phyloP scores from a whole-genome alignment of 306 rosid species.

The Crotalaria pallida region DNA sequence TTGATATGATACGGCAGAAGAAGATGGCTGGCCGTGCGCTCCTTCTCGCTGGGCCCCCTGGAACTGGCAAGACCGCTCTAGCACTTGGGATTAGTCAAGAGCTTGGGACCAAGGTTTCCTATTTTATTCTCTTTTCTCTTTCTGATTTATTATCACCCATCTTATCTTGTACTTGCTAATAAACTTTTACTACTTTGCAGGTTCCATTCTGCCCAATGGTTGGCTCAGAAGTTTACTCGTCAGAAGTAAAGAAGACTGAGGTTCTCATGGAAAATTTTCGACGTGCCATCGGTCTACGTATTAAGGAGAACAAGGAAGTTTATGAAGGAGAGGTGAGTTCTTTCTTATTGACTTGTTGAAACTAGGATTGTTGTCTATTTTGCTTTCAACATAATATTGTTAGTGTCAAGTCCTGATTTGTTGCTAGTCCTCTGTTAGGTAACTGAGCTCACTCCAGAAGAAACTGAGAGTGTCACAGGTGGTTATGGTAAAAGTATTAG shows the following conservation, averaged over 20 bases:
- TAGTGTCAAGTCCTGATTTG: constrained; percentile 16
- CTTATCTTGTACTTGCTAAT: not conserved
- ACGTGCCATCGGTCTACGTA: constrained; percentile 85
- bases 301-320: constrained; percentile 96
- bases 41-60: constrained; percentile 92
- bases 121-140: not conserved
- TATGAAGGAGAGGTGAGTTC: constrained; percentile 93
- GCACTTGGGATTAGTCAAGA: constrained; percentile 95
- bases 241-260: constrained; percentile 97
- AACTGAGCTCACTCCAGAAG: constrained; percentile 93
- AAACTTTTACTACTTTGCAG: constrained; percentile 25
- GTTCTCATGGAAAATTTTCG: constrained; percentile 93
- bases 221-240: constrained; percentile 93
- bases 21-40: constrained; percentile 97
- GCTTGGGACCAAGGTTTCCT: constrained; percentile 86
- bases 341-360: not conserved
- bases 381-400: not conserved
- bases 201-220: constrained; percentile 99
- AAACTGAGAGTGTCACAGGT: constrained; percentile 81
- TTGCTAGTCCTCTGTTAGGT: constrained; percentile 44
- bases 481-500: constrained; percentile 98
- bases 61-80: constrained; percentile 92
- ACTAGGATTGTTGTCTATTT: not conserved
- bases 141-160: not conserved
- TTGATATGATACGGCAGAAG: constrained; percentile 94